These are phyloP conservation scores for Fusarium sp. DNA, from an alignment of 2,329 filamentous ascomycete species.

Conservation along the genomic window DNA sequence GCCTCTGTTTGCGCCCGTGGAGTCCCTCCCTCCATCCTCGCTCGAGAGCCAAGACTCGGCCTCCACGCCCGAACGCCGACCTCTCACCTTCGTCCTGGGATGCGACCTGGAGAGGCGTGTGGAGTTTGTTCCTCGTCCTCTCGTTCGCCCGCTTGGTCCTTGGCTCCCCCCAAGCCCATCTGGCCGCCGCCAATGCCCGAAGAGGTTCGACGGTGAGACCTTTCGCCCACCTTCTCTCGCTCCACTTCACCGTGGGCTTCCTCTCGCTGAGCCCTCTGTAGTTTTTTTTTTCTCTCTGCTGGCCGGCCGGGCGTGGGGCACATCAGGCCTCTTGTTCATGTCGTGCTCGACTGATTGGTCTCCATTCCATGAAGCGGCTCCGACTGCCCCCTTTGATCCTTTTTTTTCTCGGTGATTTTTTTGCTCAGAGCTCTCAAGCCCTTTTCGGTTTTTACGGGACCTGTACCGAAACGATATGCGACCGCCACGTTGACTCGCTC, in stretches of 20 bases:
- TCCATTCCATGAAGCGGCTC: conserved; percentile 43
- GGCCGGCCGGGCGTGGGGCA: conserved; percentile 47
- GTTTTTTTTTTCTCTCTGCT: conserved; percentile 11
- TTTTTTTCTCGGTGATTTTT: conserved; percentile 20
- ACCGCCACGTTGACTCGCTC: conserved; percentile 28
- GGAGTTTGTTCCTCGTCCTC: conserved; percentile 11
- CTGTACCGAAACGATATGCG: conserved; percentile 5
- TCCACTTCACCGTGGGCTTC: conserved; percentile 40
- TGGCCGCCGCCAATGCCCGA: conserved; percentile 36
- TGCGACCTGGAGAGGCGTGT: conserved; percentile 19
- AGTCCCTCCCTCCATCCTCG: neutral
- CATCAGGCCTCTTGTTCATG: conserved; percentile 40
- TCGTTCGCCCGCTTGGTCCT: conserved; percentile 39
- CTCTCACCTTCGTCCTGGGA: conserved; percentile 28
- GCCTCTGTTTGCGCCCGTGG: conserved; percentile 7
- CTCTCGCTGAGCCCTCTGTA: conserved; percentile 13
- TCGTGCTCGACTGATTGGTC: conserved; percentile 52
- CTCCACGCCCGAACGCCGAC: conserved; percentile 42
- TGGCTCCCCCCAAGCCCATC: conserved; percentile 4
- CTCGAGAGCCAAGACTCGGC: conserved; percentile 21
- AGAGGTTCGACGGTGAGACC: conserved; percentile 43
- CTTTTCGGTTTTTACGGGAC: conserved; percentile 17
- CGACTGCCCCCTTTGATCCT: conserved; percentile 23
- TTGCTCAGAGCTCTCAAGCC: neutral
- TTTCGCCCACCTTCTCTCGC: conserved; percentile 37